Conservation (phyloP, 2,329 filamentous ascomycete species). For the Xylariaceae sp. region DNA sequence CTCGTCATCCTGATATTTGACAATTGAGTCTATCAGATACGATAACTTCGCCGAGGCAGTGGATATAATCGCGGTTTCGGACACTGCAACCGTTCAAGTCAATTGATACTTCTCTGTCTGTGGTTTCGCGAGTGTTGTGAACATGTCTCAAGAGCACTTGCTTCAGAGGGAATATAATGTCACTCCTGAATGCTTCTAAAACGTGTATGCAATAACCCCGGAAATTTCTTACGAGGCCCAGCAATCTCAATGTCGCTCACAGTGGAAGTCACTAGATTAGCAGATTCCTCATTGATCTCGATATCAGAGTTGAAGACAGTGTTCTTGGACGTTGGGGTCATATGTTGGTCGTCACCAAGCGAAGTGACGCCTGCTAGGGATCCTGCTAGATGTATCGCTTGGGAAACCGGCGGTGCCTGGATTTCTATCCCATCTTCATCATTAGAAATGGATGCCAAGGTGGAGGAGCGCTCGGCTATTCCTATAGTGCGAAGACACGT, state of each 20-base stretch:
- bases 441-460: conserved; percentile 20
- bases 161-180: no score
- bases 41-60: conserved; percentile 84
- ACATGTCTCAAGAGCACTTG: no score
- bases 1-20: conserved; percentile 63
- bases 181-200: no score
- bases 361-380: conserved; percentile 26
- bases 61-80: conserved; percentile 62
- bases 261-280: conserved; percentile 21
- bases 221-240: conserved; percentile 33
- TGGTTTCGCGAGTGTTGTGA: no score
- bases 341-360: conserved; percentile 26
- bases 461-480: conserved; percentile 32
- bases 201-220: no score
- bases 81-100: conserved; percentile 32
- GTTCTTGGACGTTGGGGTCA: conserved; percentile 12
- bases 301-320: no score
- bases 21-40: conserved; percentile 73
- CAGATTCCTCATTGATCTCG: not conserved
- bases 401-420: conserved; percentile 12
- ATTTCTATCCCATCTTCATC: conserved; percentile 15
- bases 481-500: conserved; percentile 14
- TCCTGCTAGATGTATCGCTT: no score
- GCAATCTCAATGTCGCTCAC: conserved; percentile 41
- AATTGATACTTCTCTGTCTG: no score